Base-by-base conservation (phyloP, 495 filamentous ascomycete genomes). In the Penicillium macrosclerotiorum region DNA sequence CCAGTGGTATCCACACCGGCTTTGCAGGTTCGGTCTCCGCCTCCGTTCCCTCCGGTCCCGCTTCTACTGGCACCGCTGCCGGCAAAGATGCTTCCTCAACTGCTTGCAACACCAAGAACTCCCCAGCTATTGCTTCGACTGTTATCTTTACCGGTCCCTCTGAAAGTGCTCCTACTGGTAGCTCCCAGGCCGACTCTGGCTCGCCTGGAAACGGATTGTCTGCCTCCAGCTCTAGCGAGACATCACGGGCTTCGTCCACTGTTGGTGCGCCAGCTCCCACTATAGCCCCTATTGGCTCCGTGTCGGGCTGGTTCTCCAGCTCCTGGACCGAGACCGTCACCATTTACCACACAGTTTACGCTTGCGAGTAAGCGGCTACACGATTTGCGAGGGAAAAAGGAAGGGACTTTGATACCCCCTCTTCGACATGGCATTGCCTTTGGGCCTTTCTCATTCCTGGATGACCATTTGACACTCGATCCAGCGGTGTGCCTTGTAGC, bases 281-380 rank as follows among this genome's bases (percentile, higher is more conserved):
- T 16, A 45, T 35, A 31, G 27, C 53, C 29, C 43, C 48, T 19
- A 25, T 37, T 8, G 24, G 14, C 25, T 19, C 25, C 3, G 24
- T 39, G n/a, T n/a, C n/a, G 18, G 16, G 46, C 46, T n/a, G 27
- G 5, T 26, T 31, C 23, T 45, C 43, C 0, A 23, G 18, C 8
- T 13, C 37, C 23, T 45, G 57, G 42, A 67, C 66, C 34, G 32
- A 64, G 32, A 69, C 62, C 42, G 47, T 55, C 45, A 67, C 59
- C 31, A 54, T 64, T 16, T 67, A 58, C 49, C 51, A 57, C 26
- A 60, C 61, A 32, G 56, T 57, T 42, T 67, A 58, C 52, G 40
- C 35, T 42, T 57, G 59, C 50, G 41, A 55, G 40, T 57, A 57
- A 41, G 62, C 43, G 18, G 18, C 14, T 32, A n/a, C 14, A 19